Evolutionary conservation across 2,329 filamentous ascomycete species (phyloP).

Genomic region (Aureobasidium sp.): DNA sequence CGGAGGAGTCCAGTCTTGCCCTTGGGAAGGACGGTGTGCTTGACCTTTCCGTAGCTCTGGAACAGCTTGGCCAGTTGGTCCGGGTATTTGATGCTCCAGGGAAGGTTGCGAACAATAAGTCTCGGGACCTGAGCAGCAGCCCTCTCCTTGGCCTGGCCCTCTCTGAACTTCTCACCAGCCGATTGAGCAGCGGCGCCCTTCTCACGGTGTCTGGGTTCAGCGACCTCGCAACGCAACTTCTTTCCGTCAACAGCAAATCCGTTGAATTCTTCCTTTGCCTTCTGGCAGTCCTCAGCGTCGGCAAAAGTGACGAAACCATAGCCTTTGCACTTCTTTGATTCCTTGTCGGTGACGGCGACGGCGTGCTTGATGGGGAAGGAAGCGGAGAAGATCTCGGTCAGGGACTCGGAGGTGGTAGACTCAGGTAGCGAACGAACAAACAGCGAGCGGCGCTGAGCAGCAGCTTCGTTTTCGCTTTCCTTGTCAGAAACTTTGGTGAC

Average conservation of each 20-base stretch:
- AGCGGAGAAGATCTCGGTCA: conserved; percentile 88
- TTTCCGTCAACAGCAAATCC: conserved; percentile 70
- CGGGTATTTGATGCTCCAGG: conserved; percentile 87
- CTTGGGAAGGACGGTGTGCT: conserved; percentile 76
- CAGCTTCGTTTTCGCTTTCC: conserved; percentile 13
- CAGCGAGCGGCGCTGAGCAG: conserved; percentile 46
- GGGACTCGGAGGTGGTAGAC: conserved; percentile 67
- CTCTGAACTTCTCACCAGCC: conserved; percentile 48
- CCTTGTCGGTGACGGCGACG: conserved; percentile 78
- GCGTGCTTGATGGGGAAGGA: conserved; percentile 94
- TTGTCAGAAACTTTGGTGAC: not conserved
- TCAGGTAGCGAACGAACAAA: conserved; percentile 85
- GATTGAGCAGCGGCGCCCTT: conserved; percentile 16
- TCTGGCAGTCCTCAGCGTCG: conserved; percentile 80
- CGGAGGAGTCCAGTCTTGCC: conserved; percentile 60
- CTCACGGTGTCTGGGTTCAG: conserved; percentile 73
- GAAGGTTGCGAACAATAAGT: conserved; percentile 86
- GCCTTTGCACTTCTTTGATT: conserved; percentile 80
- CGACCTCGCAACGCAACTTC: conserved; percentile 78
- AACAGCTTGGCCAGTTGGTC: conserved; percentile 77
- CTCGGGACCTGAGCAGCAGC: conserved; percentile 65
- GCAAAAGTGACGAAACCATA: conserved; percentile 97
- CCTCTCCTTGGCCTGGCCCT: conserved; percentile 57
- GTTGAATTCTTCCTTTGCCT: conserved; percentile 74
- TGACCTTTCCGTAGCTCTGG: conserved; percentile 83